phyloP scores from a whole-genome alignment of 2,329 filamentous ascomycete species.

The Colletotrichum melonis region DNA sequence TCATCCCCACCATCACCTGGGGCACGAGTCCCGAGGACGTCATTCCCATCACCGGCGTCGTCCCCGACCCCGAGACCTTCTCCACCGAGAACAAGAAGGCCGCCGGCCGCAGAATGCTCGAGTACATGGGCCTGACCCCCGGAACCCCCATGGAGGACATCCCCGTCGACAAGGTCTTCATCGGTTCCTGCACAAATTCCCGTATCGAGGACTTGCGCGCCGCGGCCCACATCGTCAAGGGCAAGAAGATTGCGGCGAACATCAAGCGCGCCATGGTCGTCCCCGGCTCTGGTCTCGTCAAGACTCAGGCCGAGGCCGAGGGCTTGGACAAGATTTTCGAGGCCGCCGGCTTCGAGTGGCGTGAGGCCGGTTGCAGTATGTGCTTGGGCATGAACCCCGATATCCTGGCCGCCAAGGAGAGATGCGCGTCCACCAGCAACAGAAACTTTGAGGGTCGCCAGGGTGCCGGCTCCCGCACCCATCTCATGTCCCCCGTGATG shows the following conservation, averaged over 20 bases:
- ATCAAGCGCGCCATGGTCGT: conserved; percentile 97
- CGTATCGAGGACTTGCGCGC: conserved; percentile 95
- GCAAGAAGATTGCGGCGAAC: conserved; percentile 86
- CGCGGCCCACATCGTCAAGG: conserved; percentile 87
- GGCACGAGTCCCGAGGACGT: conserved; percentile 97
- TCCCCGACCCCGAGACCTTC: conserved; percentile 92
- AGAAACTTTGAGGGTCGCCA: conserved; percentile 98
- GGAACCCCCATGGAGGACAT: conserved; percentile 95
- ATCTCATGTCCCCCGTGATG: conserved; percentile 98
- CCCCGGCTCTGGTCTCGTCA: conserved; percentile 93
- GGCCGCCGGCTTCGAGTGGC: conserved; percentile 96
- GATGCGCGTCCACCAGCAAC: conserved; percentile 95
- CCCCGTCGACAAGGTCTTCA: conserved; percentile 93
- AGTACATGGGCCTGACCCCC: conserved; percentile 94
- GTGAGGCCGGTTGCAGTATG: conserved; percentile 99
- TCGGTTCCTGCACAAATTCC: conserved; percentile 97
- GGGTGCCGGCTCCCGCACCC: conserved; percentile 89
- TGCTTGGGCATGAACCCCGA: conserved; percentile 99
- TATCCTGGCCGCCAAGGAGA: conserved; percentile 90
- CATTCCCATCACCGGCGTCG: conserved; percentile 90
- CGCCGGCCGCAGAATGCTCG: conserved; percentile 82
- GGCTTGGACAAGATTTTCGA: conserved; percentile 92
- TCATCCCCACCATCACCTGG: conserved; percentile 94
- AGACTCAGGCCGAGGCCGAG: conserved; percentile 89
- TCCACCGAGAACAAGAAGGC: conserved; percentile 82